Base-by-base conservation (phyloP, 805 yeast genomes). In the Spathaspora girioi region DNA sequence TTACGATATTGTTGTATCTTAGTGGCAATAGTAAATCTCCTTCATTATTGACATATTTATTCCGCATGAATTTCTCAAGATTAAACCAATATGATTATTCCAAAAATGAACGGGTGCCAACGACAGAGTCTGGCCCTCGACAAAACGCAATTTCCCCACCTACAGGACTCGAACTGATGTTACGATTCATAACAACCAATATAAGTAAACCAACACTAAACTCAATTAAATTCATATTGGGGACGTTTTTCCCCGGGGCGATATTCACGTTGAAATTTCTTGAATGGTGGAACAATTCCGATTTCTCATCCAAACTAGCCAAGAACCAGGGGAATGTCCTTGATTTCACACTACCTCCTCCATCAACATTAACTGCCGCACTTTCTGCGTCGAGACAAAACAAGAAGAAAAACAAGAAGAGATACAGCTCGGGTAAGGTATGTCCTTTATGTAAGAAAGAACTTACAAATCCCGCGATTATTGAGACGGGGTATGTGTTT, bases 281-380 rank as follows among this genome's bases (percentile, higher is more conserved):
- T 35, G 97, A 92, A 66, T 92, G 97, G 97, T 92, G 96, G 96
- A 82, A 83, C 54, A 80, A 87, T 23, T 83, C 91, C 14, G 89
- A 87, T 53, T 80, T 89, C 61, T 82, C 89, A 2, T 67, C 79
- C 3, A 80, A 81, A 61, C 61, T 86, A 53, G 76, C 81, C 20
- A 79, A 78, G 51, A 77, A 75, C 45, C 71, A 71, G 47, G 72
- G 76, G 11, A 73, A 75, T 50, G 64, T 66, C 10, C 62, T 81
- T 26, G 83, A 82, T 45, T 69, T 68, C 47, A 72, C 73, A 2
- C 67, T 83, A 14, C 84, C 85, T 2, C 74, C 80, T 2, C 83
- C 79, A 10, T 65, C 74, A 2, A 55, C 65, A 11, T 52, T 70
- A 43, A 49, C 60, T 14, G 11, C 47, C 14, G 56, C 58, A 6